These are phyloP conservation scores for Daldinia loculata DNA, from an alignment of 495 filamentous ascomycete genomes.

Conservation along the genomic window DNA sequence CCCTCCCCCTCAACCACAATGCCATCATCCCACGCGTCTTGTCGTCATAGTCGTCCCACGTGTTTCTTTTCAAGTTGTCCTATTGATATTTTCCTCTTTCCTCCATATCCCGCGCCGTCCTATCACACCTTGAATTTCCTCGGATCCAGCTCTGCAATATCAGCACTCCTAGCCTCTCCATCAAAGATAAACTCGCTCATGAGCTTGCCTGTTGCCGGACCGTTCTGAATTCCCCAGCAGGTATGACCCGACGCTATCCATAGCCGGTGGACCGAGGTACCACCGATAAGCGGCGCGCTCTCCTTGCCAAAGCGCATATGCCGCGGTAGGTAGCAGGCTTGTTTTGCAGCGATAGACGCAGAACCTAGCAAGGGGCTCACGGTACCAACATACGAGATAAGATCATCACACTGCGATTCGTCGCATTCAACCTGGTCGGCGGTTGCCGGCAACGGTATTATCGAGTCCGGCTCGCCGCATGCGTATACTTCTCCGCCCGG, in stretches of 20 bases:
- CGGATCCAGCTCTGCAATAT: slow-evolving; percentile 75
- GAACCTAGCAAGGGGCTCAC: slow-evolving; percentile 79
- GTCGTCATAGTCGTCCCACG: slow-evolving; percentile 34
- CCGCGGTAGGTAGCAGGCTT: slow-evolving; percentile 95
- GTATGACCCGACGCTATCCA: slow-evolving; percentile 91
- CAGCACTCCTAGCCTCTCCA: slow-evolving; percentile 77
- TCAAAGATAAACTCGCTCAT: slow-evolving; percentile 89
- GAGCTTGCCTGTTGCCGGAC: slow-evolving; percentile 86
- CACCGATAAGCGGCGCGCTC: slow-evolving; percentile 77
- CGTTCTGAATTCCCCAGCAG: slow-evolving; percentile 99
- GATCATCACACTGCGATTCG: slow-evolving; percentile 80
- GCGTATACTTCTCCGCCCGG: slow-evolving; percentile 91
- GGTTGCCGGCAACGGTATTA: slow-evolving; percentile 76
- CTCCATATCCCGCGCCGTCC: background rate
- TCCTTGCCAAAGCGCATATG: slow-evolving; percentile 65
- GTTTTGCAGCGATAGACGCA: slow-evolving; percentile 79
- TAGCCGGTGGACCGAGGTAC: slow-evolving; percentile 76
- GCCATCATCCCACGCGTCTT: slow-evolving; percentile 26
- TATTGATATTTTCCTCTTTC: background rate
- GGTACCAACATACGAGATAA: slow-evolving; percentile 79
- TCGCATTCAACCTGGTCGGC: slow-evolving; percentile 83
- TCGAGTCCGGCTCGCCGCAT: slow-evolving; percentile 85
- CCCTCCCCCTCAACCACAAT: slow-evolving; percentile 7
- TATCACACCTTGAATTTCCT: slow-evolving; percentile 59
- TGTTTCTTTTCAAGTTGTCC: background rate